A percentile compares a stretch with the other conserved stretches of the same genome.
These are phyloP conservation scores for Colletotrichum australisinense DNA, from an alignment of 2,329 filamentous ascomycete species.

Conservation along the genomic window DNA sequence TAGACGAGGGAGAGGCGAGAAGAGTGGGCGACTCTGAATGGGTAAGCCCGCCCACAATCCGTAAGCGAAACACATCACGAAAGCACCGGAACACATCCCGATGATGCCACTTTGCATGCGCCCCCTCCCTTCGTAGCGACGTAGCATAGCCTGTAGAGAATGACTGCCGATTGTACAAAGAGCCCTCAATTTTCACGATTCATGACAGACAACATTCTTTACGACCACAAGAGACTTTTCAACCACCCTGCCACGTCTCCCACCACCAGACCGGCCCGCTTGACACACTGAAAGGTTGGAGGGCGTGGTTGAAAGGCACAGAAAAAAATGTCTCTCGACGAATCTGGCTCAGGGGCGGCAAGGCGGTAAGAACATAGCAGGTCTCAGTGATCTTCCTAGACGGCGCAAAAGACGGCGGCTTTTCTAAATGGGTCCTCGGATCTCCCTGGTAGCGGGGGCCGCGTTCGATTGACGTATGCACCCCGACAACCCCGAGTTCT, in stretches of 20 bases:
- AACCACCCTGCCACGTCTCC: background rate
- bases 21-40: background rate
- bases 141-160: constrained; percentile 1
- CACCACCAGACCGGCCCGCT: background rate
- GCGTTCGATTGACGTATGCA: constrained; percentile 25
- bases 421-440: constrained; percentile 10
- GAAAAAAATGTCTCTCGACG: constrained; percentile 4
- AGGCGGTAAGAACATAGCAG: background rate
- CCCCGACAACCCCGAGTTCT: background rate
- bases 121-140: background rate
- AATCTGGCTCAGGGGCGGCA: constrained; percentile 27
- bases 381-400: constrained; percentile 22
- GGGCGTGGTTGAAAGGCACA: no score
- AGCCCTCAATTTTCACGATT: constrained; percentile 18
- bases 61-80: background rate
- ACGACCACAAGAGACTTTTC: background rate
- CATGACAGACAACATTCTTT: constrained; percentile 10
- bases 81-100: background rate
- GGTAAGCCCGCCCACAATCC: constrained; percentile 8
- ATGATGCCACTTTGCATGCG: background rate
- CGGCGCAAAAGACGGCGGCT: constrained; percentile 27
- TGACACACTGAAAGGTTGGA: background rate
- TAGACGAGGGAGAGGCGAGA: background rate
- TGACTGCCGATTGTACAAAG: background rate
- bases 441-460: constrained; percentile 8